phyloP scores from a whole-genome alignment of 1,284 basidiomycete genomes.

The Cutaneotrichosporon sp. region DNA sequence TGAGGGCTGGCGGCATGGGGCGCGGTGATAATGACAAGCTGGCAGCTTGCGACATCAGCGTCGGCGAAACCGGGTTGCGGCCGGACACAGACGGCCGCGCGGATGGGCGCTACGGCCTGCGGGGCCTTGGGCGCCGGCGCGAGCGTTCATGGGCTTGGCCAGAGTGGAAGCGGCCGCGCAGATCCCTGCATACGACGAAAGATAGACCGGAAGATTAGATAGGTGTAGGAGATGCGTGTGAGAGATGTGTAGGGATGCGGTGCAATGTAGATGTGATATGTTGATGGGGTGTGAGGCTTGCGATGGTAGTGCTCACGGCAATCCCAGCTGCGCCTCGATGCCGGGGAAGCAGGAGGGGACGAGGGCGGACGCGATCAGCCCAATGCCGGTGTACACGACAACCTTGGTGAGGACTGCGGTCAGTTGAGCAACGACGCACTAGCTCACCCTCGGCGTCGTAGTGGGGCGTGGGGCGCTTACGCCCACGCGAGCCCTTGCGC shows the following conservation, averaged over 20 bases:
- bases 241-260: background rate
- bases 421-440: background rate
- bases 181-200: background rate
- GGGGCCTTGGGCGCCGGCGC: too few relatives aligned
- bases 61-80: too few relatives aligned
- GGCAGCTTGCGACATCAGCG: background rate
- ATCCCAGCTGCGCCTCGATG: background rate
- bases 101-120: too few relatives aligned
- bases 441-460: slow-evolving; percentile 74
- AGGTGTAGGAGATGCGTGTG: background rate
- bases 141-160: too few relatives aligned
- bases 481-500: background rate
- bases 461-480: slow-evolving; percentile 9
- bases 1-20: too few relatives aligned
- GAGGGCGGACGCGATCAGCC: slow-evolving; percentile 63
- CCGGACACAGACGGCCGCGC: too few relatives aligned
- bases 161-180: background rate
- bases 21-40: background rate
- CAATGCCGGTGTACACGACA: slow-evolving; percentile 86
- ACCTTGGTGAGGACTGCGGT: slow-evolving; percentile 80
- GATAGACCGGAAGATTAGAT: background rate
- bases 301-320: background rate
- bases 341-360: slow-evolving; percentile 15
- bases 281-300: background rate
- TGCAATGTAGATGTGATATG: background rate